Evolutionary conservation across 768 basidiomycete genomes (phyloP).

Genomic region (Auricularia heimuer): DNA sequence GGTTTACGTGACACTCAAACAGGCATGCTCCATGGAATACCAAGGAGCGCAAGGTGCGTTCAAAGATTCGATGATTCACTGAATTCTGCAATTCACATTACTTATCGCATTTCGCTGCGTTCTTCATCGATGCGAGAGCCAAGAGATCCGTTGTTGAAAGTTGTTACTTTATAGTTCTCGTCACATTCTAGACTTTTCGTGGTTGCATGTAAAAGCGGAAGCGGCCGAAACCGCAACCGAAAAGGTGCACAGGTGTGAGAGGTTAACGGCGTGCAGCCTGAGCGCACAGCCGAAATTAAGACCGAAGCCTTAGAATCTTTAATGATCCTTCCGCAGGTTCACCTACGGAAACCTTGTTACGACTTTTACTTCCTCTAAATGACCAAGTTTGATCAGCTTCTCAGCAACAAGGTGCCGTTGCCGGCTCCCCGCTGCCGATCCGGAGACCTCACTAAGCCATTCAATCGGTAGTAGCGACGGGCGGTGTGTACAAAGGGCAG

Average conservation of each 20-base stretch:
- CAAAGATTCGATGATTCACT: slow-evolving; percentile 80
- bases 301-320: slow-evolving; percentile 23
- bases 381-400: slow-evolving; percentile 65
- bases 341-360: slow-evolving; percentile 76
- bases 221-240: slow-evolving; percentile 11
- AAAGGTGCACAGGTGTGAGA: slow-evolving; percentile 40
- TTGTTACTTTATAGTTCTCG: slow-evolving; percentile 21
- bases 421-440: slow-evolving; percentile 59
- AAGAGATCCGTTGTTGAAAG: slow-evolving; percentile 62
- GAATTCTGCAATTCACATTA: slow-evolving; percentile 79
- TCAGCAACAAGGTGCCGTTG: slow-evolving; percentile 31
- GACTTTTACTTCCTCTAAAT: slow-evolving; percentile 81
- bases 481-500: slow-evolving; percentile 88
- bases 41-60: slow-evolving; percentile 70
- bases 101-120: slow-evolving; percentile 57
- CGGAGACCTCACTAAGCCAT: slow-evolving; percentile 82
- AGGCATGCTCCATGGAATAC: slow-evolving; percentile 66
- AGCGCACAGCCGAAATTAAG: not conserved
- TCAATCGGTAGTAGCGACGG: slow-evolving; percentile 87
- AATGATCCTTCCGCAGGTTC: slow-evolving; percentile 77
- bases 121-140: slow-evolving; percentile 75
- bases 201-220: slow-evolving; percentile 17
- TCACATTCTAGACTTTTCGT: slow-evolving; percentile 8
- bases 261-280: slow-evolving; percentile 26
- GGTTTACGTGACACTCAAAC: slow-evolving; percentile 63